Evolutionary conservation across 192 early-diverging fungal genomes (phyloP).

Genomic region (Anaeromyces robustus): DNA sequence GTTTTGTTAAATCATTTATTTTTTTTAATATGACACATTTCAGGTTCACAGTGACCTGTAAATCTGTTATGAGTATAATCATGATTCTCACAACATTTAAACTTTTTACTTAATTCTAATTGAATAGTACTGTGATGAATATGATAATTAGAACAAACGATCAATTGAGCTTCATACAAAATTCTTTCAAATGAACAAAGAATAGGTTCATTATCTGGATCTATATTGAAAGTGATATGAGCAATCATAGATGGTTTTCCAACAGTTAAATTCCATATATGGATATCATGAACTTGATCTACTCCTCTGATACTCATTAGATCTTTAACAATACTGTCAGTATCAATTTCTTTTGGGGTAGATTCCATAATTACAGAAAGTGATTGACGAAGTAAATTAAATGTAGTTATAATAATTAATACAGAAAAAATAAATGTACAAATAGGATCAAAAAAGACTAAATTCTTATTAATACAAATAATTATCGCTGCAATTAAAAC

Average conservation of each 20-base stretch:
- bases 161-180: slow-evolving; percentile 12
- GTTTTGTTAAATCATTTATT: too few species aligned
- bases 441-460: slow-evolving; percentile 55
- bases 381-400: slow-evolving; percentile 43
- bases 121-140: slow-evolving; percentile 37
- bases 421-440: slow-evolving; percentile 71
- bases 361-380: slow-evolving; percentile 62
- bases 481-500: slow-evolving; percentile 61
- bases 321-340: slow-evolving; percentile 17
- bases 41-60: neutral
- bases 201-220: slow-evolving; percentile 1
- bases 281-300: slow-evolving; percentile 31
- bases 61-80: neutral
- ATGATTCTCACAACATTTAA: neutral
- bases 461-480: slow-evolving; percentile 35
- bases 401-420: slow-evolving; percentile 55
- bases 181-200: slow-evolving; percentile 17
- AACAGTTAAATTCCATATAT: slow-evolving; percentile 43
- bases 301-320: slow-evolving; percentile 30
- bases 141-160: slow-evolving; percentile 21
- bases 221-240: slow-evolving; percentile 6
- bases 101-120: slow-evolving; percentile 11
- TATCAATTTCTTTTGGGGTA: slow-evolving; percentile 27
- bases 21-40: neutral
- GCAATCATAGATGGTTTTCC: slow-evolving; percentile 23